Conservation (phyloP, 192 early-diverging fungal genomes). For the Dissophora ornata region DNA sequence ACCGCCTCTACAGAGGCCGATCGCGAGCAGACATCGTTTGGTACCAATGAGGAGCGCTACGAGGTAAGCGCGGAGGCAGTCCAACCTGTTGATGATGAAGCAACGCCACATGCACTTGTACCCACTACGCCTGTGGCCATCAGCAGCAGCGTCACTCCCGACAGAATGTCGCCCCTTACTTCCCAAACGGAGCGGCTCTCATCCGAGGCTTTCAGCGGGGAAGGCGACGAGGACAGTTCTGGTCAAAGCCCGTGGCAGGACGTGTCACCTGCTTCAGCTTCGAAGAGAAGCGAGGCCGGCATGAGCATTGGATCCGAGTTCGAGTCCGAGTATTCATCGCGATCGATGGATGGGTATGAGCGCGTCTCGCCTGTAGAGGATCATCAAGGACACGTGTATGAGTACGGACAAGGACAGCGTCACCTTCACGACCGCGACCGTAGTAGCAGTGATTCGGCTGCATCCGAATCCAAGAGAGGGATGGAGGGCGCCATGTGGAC, state of each 20-base stretch:
- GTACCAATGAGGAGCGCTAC: too few relatives aligned
- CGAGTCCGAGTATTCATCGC: constrained; percentile 39
- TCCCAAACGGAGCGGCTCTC: constrained; percentile 6
- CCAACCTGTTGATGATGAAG: too few relatives aligned
- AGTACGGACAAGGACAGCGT: neutral
- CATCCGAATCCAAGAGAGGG: neutral
- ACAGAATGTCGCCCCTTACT: constrained; percentile 8
- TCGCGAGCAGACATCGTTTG: neutral
- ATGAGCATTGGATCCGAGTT: constrained; percentile 44
- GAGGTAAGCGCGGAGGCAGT: too few relatives aligned
- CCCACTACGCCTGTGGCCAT: neutral
- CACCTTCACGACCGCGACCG: constrained; percentile 3
- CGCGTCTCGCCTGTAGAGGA: neutral
- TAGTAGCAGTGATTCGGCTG: neutral
- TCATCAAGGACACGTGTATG: neutral
- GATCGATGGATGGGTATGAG: constrained; percentile 40
- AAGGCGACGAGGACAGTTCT: constrained; percentile 23
- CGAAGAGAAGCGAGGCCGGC: constrained; percentile 45
- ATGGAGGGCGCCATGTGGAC: constrained; percentile 37
- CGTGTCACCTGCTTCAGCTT: constrained; percentile 35
- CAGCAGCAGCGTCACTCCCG: neutral
- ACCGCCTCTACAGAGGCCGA: too few relatives aligned
- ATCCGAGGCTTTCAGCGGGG: constrained; percentile 13
- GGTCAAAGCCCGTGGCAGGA: constrained; percentile 51
- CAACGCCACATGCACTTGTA: neutral